These are phyloP conservation scores for Myriosclerotinia duriaeana DNA, from an alignment of 2,329 filamentous ascomycete species.

Conservation along the genomic window DNA sequence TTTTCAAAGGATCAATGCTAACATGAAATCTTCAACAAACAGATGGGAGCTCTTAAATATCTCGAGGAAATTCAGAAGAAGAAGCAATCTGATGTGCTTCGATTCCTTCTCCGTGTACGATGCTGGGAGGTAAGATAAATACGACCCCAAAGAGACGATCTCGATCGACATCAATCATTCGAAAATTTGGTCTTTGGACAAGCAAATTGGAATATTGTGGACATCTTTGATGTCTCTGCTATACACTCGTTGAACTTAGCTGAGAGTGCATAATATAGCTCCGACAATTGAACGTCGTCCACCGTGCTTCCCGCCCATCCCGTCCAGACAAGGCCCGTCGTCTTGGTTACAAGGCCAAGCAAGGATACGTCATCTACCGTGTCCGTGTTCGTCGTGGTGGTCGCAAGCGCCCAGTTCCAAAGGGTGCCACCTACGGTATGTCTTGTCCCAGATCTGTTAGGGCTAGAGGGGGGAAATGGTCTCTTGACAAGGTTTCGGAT, in stretches of 20 bases:
- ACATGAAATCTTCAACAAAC: background rate
- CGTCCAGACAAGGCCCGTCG: slow-evolving; percentile 99
- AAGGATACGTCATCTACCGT: slow-evolving; percentile 99
- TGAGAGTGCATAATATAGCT: slow-evolving; percentile 99
- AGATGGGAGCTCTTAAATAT: slow-evolving; percentile 96
- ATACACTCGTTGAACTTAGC: slow-evolving; percentile 99
- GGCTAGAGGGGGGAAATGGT: background rate
- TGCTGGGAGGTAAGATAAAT: slow-evolving; percentile 93
- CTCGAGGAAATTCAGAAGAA: slow-evolving; percentile 99
- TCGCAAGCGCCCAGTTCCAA: slow-evolving; percentile 92
- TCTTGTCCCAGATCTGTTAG: slow-evolving; percentile 27
- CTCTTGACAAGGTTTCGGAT: background rate
- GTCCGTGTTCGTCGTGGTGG: slow-evolving; percentile 97
- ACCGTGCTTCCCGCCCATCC: slow-evolving; percentile 96
- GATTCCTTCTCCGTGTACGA: slow-evolving; percentile 98
- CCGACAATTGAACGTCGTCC: slow-evolving; percentile 99
- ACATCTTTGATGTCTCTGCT: slow-evolving; percentile 57
- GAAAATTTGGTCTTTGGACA: slow-evolving; percentile 38
- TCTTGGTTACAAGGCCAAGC: slow-evolving; percentile 99
- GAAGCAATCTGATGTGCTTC: slow-evolving; percentile 99
- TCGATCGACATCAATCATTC: slow-evolving; percentile 39
- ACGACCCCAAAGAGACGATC: slow-evolving; percentile 41
- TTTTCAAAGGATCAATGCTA: background rate
- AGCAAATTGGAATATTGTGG: slow-evolving; percentile 37
- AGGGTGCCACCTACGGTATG: slow-evolving; percentile 99